Evolutionary conservation across 228 moss, liverwort and hornwort genomes (phyloP), one percentile per base, ranked within the genome.

Genomic region (Sphagnum fallax): DNA sequence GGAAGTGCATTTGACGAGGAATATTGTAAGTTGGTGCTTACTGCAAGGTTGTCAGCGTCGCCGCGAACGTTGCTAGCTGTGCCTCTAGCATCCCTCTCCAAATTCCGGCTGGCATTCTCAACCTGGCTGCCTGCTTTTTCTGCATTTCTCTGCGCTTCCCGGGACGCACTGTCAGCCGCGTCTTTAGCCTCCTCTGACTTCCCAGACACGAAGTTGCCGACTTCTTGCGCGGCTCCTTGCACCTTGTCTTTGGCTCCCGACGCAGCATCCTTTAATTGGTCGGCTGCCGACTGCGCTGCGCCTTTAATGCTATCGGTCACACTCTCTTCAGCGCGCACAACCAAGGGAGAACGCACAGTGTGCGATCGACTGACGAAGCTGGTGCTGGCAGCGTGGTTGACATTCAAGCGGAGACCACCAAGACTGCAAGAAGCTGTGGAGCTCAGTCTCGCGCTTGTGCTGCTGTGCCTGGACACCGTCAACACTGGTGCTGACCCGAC

Each of bases 301-400:
- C 60, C 49, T 53, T 63, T 6, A 51, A 71, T 67, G 59, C 64
- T 74, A 14, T 74, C 71, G 11, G 66, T 70, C 47, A 67, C 4
- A 7, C 65, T n/a, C 10, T 81, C 75, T 64, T 78, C 78, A 15
- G 81, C 75, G 8, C 72, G 72, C 60, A 78, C 78, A 8, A 72
- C 60, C 12, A 65, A 6, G 10, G 65, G 65, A 32, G 32, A 32
- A 32, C 2, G 8, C 65, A 10, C 0, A 63, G 32, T 5, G 72
- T 4, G 0, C 64, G 5, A 5, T 75, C 63, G 12, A 50, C 64
- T 65, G 69, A 50, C 49, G 65, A 58, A 1, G 32, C 32, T 32
- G 32, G 32, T 32, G 32, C 32, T 32, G 32, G 16, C 65, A 5
- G 61, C 57, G 7, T 48, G 71, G 1, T 58, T 49, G 11, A 71